These are phyloP conservation scores for Eucalyptus cladocalyx DNA, from an alignment of 345 rosid genomes.

Conservation along the genomic window DNA sequence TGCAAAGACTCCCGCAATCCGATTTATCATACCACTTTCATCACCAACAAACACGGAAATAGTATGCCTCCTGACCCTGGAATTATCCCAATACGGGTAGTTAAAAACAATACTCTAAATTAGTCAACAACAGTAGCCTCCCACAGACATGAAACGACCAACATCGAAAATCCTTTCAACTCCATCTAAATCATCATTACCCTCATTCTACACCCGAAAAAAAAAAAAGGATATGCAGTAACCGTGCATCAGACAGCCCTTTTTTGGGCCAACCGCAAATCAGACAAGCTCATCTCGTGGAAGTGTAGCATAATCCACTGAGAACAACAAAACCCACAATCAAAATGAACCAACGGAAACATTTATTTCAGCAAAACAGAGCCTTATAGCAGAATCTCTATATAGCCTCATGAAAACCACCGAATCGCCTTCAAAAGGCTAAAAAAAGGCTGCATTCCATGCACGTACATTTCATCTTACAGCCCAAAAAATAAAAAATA, in stretches of 20 bases:
- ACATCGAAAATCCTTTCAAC: background rate
- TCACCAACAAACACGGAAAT: constrained; percentile 95
- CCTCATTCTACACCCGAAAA: background rate
- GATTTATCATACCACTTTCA: constrained; percentile 94
- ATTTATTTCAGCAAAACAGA: background rate
- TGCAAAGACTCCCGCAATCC: constrained; percentile 96
- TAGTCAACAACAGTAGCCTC: background rate
- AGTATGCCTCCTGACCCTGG: constrained; percentile 72
- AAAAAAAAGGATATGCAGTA: background rate
- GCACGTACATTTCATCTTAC: background rate
- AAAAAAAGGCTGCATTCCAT: background rate
- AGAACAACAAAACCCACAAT: background rate
- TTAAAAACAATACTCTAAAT: background rate
- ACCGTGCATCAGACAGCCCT: background rate
- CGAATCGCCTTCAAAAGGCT: background rate
- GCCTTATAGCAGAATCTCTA: background rate
- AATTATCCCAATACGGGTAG: background rate
- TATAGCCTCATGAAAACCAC: background rate
- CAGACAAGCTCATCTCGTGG: background rate
- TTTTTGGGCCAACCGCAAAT: background rate
- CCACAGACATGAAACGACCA: background rate
- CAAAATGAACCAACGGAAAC: background rate
- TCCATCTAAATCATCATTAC: background rate
- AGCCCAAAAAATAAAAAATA: background rate
- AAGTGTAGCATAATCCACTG: background rate